Percentiles rank a stretch among this genome's conserved stretches.
Evolutionary conservation across 176 grass and related monocot species (phyloP).

Genomic region (Bolboschoenus planiculmis): DNA sequence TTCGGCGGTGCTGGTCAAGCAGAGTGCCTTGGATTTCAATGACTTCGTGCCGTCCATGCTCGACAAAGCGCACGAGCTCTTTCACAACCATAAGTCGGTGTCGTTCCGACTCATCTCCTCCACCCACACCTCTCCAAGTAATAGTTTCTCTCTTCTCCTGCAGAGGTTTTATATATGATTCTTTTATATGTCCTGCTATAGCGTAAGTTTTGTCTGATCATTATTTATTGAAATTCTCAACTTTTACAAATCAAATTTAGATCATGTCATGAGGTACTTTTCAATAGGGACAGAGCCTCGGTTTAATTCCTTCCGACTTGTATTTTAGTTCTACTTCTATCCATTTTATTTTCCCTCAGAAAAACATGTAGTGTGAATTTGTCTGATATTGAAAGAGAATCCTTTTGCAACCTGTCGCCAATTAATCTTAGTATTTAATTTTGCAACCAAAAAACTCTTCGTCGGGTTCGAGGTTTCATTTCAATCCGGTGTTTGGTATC

Average conservation of each 20-base stretch:
- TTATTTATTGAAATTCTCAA: background rate
- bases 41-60: conserved; percentile 2
- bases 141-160: background rate
- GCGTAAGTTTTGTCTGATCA: background rate
- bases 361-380: background rate
- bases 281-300: background rate
- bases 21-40: background rate
- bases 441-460: too few species aligned
- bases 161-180: background rate
- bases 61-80: background rate
- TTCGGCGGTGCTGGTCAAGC: conserved; percentile 9
- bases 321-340: background rate
- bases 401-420: too few species aligned
- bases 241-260: background rate
- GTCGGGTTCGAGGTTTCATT: background rate
- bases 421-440: too few species aligned
- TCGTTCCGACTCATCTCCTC: conserved; percentile 17
- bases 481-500: background rate
- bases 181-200: background rate
- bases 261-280: background rate
- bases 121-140: background rate
- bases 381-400: background rate
- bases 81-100: background rate
- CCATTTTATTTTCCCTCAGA: background rate
- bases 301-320: background rate